Evolutionary conservation across 2,329 filamentous ascomycete species (phyloP).

Genomic region (Emmonsiellopsis sp.): DNA sequence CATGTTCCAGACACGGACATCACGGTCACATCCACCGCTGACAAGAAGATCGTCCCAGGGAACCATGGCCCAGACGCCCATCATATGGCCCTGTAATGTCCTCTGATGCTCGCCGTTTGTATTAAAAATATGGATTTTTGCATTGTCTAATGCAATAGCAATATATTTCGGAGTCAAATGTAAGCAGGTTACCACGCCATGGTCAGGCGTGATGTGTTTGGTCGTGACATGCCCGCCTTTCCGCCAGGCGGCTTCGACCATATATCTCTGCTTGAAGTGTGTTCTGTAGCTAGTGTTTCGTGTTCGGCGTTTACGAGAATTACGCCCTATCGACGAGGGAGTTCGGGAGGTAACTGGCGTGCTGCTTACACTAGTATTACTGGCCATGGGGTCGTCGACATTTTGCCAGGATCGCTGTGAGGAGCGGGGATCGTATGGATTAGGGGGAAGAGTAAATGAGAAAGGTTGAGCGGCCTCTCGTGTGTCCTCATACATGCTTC

Average conservation of each 20-base stretch:
- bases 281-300: slow-evolving; percentile 81
- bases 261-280: slow-evolving; percentile 94
- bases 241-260: slow-evolving; percentile 95
- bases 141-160: slow-evolving; percentile 93
- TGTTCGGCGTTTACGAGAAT: slow-evolving; percentile 39
- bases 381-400: not conserved
- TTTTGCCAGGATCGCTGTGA: not conserved
- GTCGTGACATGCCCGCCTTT: slow-evolving; percentile 77
- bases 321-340: not conserved
- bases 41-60: slow-evolving; percentile 94
- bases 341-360: not conserved
- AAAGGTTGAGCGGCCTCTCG: slow-evolving; percentile 27
- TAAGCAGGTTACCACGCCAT: slow-evolving; percentile 90
- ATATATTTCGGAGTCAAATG: slow-evolving; percentile 95
- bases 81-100: slow-evolving; percentile 88
- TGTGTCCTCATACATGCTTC: slow-evolving; percentile 41
- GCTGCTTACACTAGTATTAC: not conserved
- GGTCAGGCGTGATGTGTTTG: slow-evolving; percentile 87
- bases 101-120: slow-evolving; percentile 80
- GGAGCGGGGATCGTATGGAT: not conserved
- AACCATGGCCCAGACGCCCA: slow-evolving; percentile 99
- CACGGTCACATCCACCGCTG: slow-evolving; percentile 90
- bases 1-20: slow-evolving; percentile 96
- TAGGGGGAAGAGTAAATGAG: slow-evolving; percentile 6
- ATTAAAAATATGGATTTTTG: slow-evolving; percentile 97